Conservation (phyloP, 306 rosid species). For the Alnus glutinosa region DNA sequence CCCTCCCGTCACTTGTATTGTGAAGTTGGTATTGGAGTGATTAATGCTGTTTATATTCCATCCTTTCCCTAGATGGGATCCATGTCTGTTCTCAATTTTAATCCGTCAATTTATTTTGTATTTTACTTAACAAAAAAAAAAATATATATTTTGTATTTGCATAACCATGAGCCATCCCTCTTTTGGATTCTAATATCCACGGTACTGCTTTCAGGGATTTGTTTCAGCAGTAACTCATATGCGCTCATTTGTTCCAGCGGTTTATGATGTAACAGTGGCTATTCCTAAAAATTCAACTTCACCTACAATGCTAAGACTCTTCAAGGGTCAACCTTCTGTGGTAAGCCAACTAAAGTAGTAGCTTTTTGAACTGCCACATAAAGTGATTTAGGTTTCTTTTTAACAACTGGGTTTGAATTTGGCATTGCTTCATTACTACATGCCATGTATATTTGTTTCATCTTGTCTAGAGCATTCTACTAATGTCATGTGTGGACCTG, state of each 20-base stretch:
- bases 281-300: constrained; percentile 80
- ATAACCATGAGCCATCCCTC: background rate
- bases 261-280: constrained; percentile 79
- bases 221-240: constrained; percentile 75
- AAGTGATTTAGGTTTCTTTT: background rate
- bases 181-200: background rate
- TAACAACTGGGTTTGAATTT: background rate
- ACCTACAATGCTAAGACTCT: constrained; percentile 90
- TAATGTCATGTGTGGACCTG: background rate
- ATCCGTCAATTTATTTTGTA: background rate
- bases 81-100: background rate
- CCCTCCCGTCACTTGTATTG: background rate
- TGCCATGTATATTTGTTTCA: background rate
- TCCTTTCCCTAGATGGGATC: background rate
- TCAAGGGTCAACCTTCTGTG: constrained; percentile 84
- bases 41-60: background rate
- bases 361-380: constrained; percentile 13
- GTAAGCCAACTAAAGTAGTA: constrained; percentile 45
- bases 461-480: background rate
- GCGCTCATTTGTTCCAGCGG: constrained; percentile 87
- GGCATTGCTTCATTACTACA: background rate
- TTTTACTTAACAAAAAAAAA: background rate
- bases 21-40: background rate
- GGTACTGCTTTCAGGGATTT: constrained; percentile 69
- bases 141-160: background rate